A percentile compares a stretch with the other conserved stretches of the same genome.
phyloP scores from a whole-genome alignment of 2,329 filamentous ascomycete genomes.

The Saccharata proteae region DNA sequence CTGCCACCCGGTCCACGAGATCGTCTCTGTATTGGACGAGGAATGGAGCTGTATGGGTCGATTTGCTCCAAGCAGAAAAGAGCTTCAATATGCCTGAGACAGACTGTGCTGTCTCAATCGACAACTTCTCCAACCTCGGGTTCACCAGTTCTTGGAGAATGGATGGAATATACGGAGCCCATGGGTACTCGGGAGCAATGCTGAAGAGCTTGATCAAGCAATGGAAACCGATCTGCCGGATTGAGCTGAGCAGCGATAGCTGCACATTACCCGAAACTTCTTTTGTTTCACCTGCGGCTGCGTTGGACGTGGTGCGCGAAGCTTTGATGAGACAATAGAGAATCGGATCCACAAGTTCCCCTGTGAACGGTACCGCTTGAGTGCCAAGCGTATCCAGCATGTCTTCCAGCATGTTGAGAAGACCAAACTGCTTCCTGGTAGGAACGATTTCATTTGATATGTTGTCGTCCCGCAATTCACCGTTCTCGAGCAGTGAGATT shows the following conservation, averaged over 20 bases:
- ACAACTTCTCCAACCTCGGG: constrained; percentile 65
- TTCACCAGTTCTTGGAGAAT: constrained; percentile 67
- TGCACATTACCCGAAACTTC: constrained; percentile 19
- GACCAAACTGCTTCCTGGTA: constrained; percentile 72
- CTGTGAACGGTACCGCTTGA: constrained; percentile 55
- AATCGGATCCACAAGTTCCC: constrained; percentile 60
- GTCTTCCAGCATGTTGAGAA: constrained; percentile 82
- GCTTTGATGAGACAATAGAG: constrained; percentile 70
- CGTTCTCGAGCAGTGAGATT: constrained; percentile 45
- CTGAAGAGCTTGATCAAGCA: constrained; percentile 70
- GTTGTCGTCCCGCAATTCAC: constrained; percentile 37
- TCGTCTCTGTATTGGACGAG: constrained; percentile 48
- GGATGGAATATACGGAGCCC: constrained; percentile 56
- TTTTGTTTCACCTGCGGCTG: constrained; percentile 20
- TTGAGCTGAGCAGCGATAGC: constrained; percentile 49
- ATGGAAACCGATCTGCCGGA: constrained; percentile 65
- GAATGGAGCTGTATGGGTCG: constrained; percentile 54
- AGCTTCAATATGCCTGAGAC: constrained; percentile 73
- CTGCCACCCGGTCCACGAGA: constrained; percentile 58
- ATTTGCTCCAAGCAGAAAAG: constrained; percentile 67
- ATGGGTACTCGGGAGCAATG: constrained; percentile 57
- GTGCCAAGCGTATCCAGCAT: constrained; percentile 75
- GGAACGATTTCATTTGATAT: constrained; percentile 50
- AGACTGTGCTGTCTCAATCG: constrained; percentile 77
- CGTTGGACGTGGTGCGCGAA: constrained; percentile 30